A percentile compares a stretch with the other conserved stretches of the same genome.
Conservation (phyloP, 73 alveolate species). For the Breviolum minutum region DNA sequence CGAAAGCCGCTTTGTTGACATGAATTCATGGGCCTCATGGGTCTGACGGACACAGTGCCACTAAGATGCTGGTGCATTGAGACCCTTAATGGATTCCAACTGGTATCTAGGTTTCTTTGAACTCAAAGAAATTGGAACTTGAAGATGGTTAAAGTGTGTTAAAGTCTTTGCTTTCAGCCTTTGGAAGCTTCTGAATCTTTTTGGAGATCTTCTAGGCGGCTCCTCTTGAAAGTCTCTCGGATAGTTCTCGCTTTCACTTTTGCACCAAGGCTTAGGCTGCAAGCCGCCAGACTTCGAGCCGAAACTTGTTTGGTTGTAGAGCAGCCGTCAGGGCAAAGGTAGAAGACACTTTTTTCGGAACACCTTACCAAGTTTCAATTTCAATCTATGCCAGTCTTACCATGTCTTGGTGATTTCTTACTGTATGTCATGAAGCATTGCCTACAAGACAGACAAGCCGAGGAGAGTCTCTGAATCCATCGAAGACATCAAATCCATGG, state of each 20-base stretch:
- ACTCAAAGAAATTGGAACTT: too few species aligned
- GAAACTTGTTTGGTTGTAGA: not conserved
- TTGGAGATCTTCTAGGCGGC: not conserved
- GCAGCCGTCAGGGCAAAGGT: not conserved
- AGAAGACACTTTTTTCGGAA: not conserved
- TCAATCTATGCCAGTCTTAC: not conserved
- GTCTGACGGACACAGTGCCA: not conserved
- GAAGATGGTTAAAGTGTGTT: not conserved
- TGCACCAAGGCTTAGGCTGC: conserved; percentile 58
- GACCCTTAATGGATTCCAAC: too few species aligned
- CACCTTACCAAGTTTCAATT: not conserved
- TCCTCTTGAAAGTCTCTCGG: too few species aligned
- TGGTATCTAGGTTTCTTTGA: too few species aligned
- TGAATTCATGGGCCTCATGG: not conserved
- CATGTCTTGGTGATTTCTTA: not conserved
- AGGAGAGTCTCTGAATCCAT: conserved; percentile 77
- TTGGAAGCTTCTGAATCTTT: not conserved
- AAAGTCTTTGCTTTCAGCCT: not conserved
- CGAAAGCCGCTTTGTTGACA: not conserved
- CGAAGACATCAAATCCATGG: conserved; percentile 73
- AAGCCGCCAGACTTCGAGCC: conserved; percentile 63
- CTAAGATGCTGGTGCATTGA: too few species aligned
- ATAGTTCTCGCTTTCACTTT: not conserved
- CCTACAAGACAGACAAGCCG: not conserved
- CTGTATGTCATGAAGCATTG: not conserved